Base-by-base conservation (phyloP, 129 eudicot genomes). In the Centaurea solstitialis region DNA sequence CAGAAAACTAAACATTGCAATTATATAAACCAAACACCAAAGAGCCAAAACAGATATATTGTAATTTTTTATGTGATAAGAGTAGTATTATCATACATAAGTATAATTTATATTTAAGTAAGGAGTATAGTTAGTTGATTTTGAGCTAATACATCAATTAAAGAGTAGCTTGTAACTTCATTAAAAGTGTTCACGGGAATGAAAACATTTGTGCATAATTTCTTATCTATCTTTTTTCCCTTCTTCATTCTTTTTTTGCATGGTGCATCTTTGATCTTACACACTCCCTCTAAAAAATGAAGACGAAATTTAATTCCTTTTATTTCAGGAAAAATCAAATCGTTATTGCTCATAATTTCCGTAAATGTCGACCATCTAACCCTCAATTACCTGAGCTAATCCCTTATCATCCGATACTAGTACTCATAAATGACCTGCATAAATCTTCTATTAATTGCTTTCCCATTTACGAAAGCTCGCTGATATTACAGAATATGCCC, bases 401-500 rank as follows among this genome's bases (percentile, higher is more conserved):
- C 78, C 5, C 4, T 30, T 59, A 74, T 53, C 47, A 74, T 53
- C 68, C 17, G 28, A 50, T 74, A 22, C 41, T 47, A 28, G 24
- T 24, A 74, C 67, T 74, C 43, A 50, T 30, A 61, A 20, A 74
- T 76, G 13, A 30, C 22, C 37, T 59, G 20, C 2, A 7, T 1
- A 75, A 76, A 57, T 61, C 18, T 18, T 76, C 33, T 4, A 61
- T 67, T 20, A 33, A n/a, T 37, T 35, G 21, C 4, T 7, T 39
- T 76, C 15, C 61, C 26, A 65, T 39, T 57, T 9, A 40, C 22
- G 37, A 59, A 53, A 70, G 10, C 53, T 70, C 53, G 37, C 45
- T 37, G 53, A 70, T 38, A 18, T 70, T 7, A 70, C 37, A 18
- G 30, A 80, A 59, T 38, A 61, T 61, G 43, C 83, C 59, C 43